These are phyloP conservation scores for Chlorella vulgaris DNA, from an alignment of 139 green algal species.

Conservation along the genomic window DNA sequence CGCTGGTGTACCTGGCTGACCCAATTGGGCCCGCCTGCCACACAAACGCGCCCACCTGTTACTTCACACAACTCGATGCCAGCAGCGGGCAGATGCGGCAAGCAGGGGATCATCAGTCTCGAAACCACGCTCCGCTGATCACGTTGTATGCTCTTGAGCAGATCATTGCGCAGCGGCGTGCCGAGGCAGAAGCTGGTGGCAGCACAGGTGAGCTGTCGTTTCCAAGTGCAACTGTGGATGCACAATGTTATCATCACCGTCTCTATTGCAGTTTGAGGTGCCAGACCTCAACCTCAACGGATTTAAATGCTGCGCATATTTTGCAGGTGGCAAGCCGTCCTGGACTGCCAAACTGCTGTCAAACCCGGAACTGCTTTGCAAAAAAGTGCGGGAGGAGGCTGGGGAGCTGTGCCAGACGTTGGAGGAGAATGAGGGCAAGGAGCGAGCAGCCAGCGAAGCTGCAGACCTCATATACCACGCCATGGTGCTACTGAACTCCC, in stretches of 20 bases:
- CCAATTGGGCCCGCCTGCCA: slow-evolving; percentile 91
- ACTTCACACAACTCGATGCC: slow-evolving; percentile 65
- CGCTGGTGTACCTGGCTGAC: slow-evolving; percentile 91
- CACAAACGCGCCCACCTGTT: slow-evolving; percentile 93
- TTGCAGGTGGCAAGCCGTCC: slow-evolving; percentile 81
- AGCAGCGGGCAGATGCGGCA: slow-evolving; percentile 31
- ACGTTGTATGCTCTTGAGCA: slow-evolving; percentile 86
- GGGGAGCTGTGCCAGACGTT: slow-evolving; percentile 94
- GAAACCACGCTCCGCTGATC: slow-evolving; percentile 59
- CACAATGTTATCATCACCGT: too few species aligned
- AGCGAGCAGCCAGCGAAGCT: slow-evolving; percentile 88
- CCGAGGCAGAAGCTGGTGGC: slow-evolving; percentile 41
- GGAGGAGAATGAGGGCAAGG: slow-evolving; percentile 80
- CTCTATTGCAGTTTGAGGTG: too few species aligned
- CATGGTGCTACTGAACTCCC: slow-evolving; percentile 90
- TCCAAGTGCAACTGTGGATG: background rate
- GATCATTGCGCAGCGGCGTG: slow-evolving; percentile 79
- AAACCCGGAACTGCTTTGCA: slow-evolving; percentile 90
- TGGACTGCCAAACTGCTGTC: slow-evolving; percentile 92
- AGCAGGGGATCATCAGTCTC: slow-evolving; percentile 49
- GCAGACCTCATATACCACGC: slow-evolving; percentile 98
- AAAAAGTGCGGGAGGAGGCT: slow-evolving; percentile 95
- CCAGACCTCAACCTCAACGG: too few species aligned
- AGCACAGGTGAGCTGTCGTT: slow-evolving; percentile 33
- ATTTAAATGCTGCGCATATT: too few species aligned